These are phyloP conservation scores for Fusarium stilboides DNA, from an alignment of 2,329 filamentous ascomycete genomes.

Conservation along the genomic window DNA sequence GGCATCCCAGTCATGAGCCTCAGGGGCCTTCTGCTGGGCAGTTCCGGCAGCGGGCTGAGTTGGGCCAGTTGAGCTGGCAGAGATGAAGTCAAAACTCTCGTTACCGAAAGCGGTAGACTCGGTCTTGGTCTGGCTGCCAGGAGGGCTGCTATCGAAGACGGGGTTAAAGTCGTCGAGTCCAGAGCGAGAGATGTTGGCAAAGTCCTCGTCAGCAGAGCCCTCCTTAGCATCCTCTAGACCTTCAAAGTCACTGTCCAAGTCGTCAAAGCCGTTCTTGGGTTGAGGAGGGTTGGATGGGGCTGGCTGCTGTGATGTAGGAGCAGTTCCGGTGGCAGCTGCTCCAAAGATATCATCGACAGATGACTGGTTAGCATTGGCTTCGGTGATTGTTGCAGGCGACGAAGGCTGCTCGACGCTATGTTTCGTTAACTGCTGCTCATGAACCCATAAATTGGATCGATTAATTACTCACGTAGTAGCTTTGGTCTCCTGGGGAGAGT, in stretches of 20 bases:
- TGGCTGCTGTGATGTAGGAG: constrained; percentile 51
- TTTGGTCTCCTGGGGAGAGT: constrained; percentile 39
- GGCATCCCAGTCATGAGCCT: constrained; percentile 90
- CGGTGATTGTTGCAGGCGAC: constrained; percentile 53
- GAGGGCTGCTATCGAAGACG: constrained; percentile 81
- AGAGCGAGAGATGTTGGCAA: constrained; percentile 80
- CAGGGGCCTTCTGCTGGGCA: constrained; percentile 58
- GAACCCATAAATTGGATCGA: no score
- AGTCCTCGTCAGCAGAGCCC: constrained; percentile 83
- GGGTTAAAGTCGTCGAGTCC: constrained; percentile 85
- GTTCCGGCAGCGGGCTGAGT: constrained; percentile 58
- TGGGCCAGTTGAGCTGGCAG: constrained; percentile 53
- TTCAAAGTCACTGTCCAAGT: constrained; percentile 85
- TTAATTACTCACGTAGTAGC: constrained; percentile 47
- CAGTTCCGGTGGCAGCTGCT: constrained; percentile 48
- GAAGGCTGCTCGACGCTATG: constrained; percentile 51
- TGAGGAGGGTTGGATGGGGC: constrained; percentile 53
- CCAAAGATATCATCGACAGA: constrained; percentile 62
- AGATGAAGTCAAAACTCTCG: constrained; percentile 73
- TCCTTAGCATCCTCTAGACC: constrained; percentile 89
- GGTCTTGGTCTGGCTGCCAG: constrained; percentile 68
- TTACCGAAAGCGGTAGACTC: constrained; percentile 67
- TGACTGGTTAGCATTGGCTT: constrained; percentile 51
- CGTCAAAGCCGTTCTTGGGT: constrained; percentile 75
- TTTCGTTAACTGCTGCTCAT: constrained; percentile 22